Percentiles rank a stretch among this genome's conserved stretches.
Conservation (phyloP, 2,329 filamentous ascomycete species). For the Phyllosticta citriasiana region DNA sequence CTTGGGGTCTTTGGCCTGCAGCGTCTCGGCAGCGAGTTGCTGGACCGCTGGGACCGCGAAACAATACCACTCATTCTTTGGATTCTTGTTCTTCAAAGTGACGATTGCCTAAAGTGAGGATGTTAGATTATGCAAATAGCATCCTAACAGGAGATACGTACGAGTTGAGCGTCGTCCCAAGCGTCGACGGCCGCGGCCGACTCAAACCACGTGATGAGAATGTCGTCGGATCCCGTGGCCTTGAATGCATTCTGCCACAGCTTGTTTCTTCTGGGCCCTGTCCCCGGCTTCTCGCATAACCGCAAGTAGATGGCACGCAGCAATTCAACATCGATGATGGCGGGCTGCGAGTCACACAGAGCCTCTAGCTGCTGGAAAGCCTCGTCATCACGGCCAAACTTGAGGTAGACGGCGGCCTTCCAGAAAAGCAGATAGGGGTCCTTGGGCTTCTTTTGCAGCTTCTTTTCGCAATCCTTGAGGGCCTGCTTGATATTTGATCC, state of each 20-base stretch:
- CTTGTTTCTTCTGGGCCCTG: not conserved
- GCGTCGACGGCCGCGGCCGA: constrained; percentile 4
- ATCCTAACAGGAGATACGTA: not conserved
- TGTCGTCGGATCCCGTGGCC: constrained; percentile 2
- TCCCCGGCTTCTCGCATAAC: not conserved
- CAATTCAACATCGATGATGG: constrained; percentile 5
- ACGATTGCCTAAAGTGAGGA: constrained; percentile 1
- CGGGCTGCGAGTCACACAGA: not conserved
- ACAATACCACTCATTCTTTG: constrained; percentile 9
- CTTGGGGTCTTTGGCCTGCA: constrained; percentile 3
- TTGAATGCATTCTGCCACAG: constrained; percentile 10
- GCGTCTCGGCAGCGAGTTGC: constrained; percentile 6
- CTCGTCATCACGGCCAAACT: constrained; percentile 9
- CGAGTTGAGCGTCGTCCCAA: constrained; percentile 8
- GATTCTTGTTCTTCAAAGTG: constrained; percentile 7
- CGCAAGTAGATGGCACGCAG: constrained; percentile 5
- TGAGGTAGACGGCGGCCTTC: constrained; percentile 9
- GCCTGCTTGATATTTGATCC: constrained; percentile 15
- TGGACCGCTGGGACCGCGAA: constrained; percentile 8
- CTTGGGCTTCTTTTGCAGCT: constrained; percentile 25
- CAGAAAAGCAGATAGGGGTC: constrained; percentile 23
- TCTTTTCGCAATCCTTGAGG: constrained; percentile 21
- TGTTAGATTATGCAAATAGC: not conserved
- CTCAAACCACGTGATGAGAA: constrained; percentile 9
- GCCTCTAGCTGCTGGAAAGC: constrained; percentile 6